Conservation (phyloP, 441 rosid genomes). For the Aquilaria agallochum region DNA sequence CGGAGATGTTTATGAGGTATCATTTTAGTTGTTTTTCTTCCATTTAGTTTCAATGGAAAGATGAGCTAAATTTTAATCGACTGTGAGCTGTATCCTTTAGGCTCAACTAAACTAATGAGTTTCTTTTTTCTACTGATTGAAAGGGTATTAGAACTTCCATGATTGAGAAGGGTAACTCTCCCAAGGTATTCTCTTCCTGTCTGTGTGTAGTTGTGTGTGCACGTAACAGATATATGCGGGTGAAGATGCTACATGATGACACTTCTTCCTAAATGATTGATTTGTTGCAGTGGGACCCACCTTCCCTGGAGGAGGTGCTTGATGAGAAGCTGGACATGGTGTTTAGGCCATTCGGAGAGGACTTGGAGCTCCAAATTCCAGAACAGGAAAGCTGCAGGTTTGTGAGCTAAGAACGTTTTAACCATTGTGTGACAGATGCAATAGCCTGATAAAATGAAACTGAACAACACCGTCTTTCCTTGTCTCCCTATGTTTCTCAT, state of each 20-base stretch:
- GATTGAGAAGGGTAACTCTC: constrained; percentile 90
- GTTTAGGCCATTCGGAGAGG: constrained; percentile 55
- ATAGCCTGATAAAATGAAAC: neutral
- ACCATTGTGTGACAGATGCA: neutral
- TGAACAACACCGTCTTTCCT: no score
- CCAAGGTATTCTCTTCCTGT: constrained; percentile 49
- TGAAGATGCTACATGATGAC: no score
- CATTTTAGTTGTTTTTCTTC: neutral
- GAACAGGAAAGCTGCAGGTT: constrained; percentile 64
- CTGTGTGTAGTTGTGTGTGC: neutral
- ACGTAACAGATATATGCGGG: neutral
- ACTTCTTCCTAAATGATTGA: neutral
- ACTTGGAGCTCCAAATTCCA: constrained; percentile 70
- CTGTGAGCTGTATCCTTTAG: no score
- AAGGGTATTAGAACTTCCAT: constrained; percentile 90
- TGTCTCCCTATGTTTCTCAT: neutral
- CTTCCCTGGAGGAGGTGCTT: constrained; percentile 45
- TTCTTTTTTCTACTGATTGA: constrained; percentile 9
- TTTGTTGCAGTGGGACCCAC: constrained; percentile 72
- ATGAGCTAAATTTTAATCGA: neutral
- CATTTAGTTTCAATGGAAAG: no score
- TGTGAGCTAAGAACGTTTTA: neutral
- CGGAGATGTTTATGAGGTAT: constrained; percentile 83
- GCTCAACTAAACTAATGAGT: neutral
- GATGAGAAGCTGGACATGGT: constrained; percentile 51